phyloP scores from a whole-genome alignment of 768 basidiomycete species.

The Mycena alexandri region DNA sequence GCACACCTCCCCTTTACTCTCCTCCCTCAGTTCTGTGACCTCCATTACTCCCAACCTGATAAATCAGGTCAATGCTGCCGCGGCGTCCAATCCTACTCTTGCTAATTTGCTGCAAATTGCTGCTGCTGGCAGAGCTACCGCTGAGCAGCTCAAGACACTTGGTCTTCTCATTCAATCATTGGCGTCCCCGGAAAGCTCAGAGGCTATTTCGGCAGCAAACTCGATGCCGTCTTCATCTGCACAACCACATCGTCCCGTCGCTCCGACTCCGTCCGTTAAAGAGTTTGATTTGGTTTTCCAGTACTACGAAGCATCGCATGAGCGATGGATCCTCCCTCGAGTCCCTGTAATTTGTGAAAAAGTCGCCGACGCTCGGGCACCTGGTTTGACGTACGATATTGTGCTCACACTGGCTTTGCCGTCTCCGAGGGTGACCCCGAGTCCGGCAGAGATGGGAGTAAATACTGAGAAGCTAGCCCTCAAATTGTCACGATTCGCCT shows the following conservation, averaged over 20 bases:
- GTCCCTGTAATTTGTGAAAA: conserved; percentile 65
- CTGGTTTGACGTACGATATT: conserved; percentile 46
- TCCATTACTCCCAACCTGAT: conserved; percentile 70
- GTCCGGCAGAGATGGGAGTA: conserved; percentile 28
- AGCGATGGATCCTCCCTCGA: conserved; percentile 79
- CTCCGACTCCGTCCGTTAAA: conserved; percentile 51
- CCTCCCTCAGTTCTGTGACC: conserved; percentile 59
- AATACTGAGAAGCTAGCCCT: conserved; percentile 31
- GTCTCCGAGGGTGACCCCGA: conserved; percentile 46
- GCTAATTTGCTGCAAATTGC: conserved; percentile 75
- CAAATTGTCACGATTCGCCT: conserved; percentile 63
- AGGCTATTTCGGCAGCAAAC: conserved; percentile 35
- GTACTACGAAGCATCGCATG: conserved; percentile 71
- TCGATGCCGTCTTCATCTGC: conserved; percentile 27
- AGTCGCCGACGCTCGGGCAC: conserved; percentile 42
- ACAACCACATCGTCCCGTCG: conserved; percentile 33
- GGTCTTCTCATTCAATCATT: conserved; percentile 81
- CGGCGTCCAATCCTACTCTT: conserved; percentile 75
- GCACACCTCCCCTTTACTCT: conserved; percentile 53
- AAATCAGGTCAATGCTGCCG: conserved; percentile 74
- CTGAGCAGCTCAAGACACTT: conserved; percentile 76
- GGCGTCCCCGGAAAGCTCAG: conserved; percentile 48
- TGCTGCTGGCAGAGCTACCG: conserved; percentile 69
- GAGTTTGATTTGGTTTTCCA: conserved; percentile 83
- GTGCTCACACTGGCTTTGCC: conserved; percentile 60